Conservation (phyloP, 257 asterid species). For the Nicotiana sylvestris region DNA sequence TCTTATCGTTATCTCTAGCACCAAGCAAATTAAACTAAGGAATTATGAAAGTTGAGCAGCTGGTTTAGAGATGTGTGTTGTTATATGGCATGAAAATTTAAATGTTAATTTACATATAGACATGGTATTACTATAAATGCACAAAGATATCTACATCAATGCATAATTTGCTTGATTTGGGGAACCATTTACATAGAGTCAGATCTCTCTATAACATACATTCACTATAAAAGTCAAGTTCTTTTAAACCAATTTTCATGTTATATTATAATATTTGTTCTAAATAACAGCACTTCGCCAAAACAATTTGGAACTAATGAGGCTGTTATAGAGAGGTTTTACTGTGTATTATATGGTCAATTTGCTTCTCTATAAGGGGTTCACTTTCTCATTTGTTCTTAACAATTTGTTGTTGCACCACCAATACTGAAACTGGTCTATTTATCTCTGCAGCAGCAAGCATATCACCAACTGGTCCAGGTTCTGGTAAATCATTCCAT, state of each 20-base stretch:
- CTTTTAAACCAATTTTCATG: too few relatives aligned
- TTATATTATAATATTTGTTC: too few relatives aligned
- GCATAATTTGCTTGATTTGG: neutral
- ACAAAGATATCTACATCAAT: neutral
- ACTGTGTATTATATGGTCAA: neutral
- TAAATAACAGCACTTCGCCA: too few relatives aligned
- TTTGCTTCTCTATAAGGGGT: neutral
- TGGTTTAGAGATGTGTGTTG: neutral
- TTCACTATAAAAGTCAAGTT: too few relatives aligned
- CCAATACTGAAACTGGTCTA: conserved; percentile 58
- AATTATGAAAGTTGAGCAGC: neutral
- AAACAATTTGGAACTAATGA: too few relatives aligned
- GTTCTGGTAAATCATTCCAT: conserved; percentile 81
- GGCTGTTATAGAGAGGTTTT: too few relatives aligned
- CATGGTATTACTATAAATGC: neutral
- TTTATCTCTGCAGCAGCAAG: conserved; percentile 60
- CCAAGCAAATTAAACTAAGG: too few relatives aligned
- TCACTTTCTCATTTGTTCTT: conserved; percentile 11
- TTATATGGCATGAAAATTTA: neutral
- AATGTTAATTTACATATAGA: neutral
- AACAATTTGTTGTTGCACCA: conserved; percentile 64
- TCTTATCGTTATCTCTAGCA: too few relatives aligned
- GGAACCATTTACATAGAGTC: neutral
- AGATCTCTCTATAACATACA: too few relatives aligned
- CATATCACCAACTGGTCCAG: conserved; percentile 87